Evolutionary conservation across 2,329 filamentous ascomycete genomes (phyloP).

Genomic region (Colletotrichum camelliae): DNA sequence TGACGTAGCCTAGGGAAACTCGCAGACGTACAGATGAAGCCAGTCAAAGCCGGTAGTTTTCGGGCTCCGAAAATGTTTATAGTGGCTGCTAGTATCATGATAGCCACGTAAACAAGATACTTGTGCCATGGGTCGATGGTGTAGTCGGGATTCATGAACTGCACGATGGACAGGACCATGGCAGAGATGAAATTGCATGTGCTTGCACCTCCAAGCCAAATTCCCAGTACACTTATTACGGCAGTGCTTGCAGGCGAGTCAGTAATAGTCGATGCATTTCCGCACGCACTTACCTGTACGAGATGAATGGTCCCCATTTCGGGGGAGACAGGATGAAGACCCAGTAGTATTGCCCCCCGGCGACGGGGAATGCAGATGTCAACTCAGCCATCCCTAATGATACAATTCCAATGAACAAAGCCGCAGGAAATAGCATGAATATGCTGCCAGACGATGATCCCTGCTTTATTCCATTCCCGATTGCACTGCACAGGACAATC

Average conservation of each 20-base stretch:
- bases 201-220: background rate
- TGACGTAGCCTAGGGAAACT: background rate
- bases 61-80: background rate
- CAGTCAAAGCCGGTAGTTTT: background rate
- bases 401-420: slow-evolving; percentile 30
- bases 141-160: background rate
- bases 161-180: slow-evolving; percentile 29
- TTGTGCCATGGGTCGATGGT: background rate
- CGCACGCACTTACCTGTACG: background rate
- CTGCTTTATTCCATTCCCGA: slow-evolving; percentile 32
- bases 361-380: slow-evolving; percentile 30
- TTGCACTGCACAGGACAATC: background rate
- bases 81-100: background rate
- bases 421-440: slow-evolving; percentile 30
- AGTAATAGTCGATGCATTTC: background rate
- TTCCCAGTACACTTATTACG: background rate
- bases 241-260: background rate
- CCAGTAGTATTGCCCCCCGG: slow-evolving; percentile 33
- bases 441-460: slow-evolving; percentile 28
- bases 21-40: background rate
- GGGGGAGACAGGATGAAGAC: slow-evolving; percentile 26
- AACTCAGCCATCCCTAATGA: slow-evolving; percentile 31
- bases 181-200: slow-evolving; percentile 23
- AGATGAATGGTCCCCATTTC: slow-evolving; percentile 27
- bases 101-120: background rate